Evolutionary conservation across 108 stramenopile species (phyloP).

Genomic region (Epithemia pelagica): DNA sequence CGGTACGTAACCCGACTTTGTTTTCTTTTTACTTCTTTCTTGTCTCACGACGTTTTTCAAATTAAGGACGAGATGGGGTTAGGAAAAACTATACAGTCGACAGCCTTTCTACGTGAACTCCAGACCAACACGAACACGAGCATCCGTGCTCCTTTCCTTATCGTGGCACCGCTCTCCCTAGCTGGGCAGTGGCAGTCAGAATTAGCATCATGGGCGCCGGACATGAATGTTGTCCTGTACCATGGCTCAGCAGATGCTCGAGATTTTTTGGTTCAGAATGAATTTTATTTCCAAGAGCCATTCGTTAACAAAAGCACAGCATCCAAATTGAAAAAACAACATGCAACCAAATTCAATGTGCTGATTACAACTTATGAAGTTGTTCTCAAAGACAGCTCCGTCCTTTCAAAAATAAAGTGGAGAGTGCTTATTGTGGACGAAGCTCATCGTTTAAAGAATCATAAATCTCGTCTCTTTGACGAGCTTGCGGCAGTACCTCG

Average conservation of each 20-base stretch:
- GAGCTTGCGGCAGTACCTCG: constrained; percentile 70
- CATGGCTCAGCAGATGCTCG: constrained; percentile 89
- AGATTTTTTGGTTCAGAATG: constrained; percentile 76
- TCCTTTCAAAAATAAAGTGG: constrained; percentile 80
- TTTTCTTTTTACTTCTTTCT: no score
- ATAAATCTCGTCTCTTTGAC: constrained; percentile 65
- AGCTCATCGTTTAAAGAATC: constrained; percentile 77
- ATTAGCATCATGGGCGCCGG: constrained; percentile 86
- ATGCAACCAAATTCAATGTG: constrained; percentile 87
- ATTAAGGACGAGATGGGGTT: constrained; percentile 3
- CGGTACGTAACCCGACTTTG: no score
- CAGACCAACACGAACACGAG: constrained; percentile 34
- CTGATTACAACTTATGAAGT: constrained; percentile 96
- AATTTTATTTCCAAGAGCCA: constrained; percentile 85
- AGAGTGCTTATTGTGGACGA: constrained; percentile 93
- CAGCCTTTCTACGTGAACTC: constrained; percentile 61
- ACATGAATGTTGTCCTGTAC: constrained; percentile 90
- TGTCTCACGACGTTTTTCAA: constrained; percentile 2
- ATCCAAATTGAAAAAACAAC: constrained; percentile 57
- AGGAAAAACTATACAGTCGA: constrained; percentile 67
- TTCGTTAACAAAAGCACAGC: constrained; percentile 59
- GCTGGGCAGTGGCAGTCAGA: constrained; percentile 95
- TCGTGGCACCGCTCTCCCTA: constrained; percentile 87
- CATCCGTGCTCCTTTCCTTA: constrained; percentile 87
- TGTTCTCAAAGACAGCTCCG: constrained; percentile 71